phyloP scores from a whole-genome alignment of 2,329 filamentous ascomycete genomes.

The Fusarium keratoplasticum region DNA sequence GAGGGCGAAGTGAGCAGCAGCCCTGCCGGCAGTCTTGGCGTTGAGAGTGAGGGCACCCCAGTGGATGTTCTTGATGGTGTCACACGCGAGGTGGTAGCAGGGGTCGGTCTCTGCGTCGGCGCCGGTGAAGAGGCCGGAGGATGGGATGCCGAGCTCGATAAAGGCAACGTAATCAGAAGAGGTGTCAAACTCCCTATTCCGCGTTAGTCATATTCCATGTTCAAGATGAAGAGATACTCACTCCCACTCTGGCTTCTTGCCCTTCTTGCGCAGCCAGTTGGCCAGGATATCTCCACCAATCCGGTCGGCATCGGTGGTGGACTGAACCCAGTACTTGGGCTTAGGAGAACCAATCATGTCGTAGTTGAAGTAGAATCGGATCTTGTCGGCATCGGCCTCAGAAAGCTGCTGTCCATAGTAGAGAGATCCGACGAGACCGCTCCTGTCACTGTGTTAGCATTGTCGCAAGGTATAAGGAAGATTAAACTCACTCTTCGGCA shows the following conservation, averaged over 20 bases:
- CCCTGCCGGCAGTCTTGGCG: conserved; percentile 61
- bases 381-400: conserved; percentile 60
- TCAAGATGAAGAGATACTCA: conserved; percentile 11
- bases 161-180: conserved; percentile 57
- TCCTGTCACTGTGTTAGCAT: conserved; percentile 39
- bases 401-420: conserved; percentile 54
- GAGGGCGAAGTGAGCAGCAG: conserved; percentile 57
- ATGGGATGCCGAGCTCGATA: conserved; percentile 53
- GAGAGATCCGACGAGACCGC: conserved; percentile 57
- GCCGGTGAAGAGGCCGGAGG: conserved; percentile 56
- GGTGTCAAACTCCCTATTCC: conserved; percentile 48
- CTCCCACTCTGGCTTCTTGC: conserved; percentile 48
- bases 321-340: conserved; percentile 55
- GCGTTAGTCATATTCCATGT: conserved; percentile 3
- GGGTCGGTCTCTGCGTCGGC: conserved; percentile 49
- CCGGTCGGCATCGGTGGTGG: conserved; percentile 53
- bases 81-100: conserved; percentile 56
- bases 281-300: conserved; percentile 50
- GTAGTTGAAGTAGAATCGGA: conserved; percentile 76
- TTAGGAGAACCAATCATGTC: conserved; percentile 72
- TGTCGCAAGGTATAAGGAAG: fast-evolving
- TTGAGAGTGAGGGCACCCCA: conserved; percentile 54
- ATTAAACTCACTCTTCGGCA: conserved; percentile 52
- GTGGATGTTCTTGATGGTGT: conserved; percentile 55
- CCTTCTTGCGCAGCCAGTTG: conserved; percentile 51